Conservation (phyloP, 2,329 filamentous ascomycete genomes). For the Pestalotiopsis sp. region DNA sequence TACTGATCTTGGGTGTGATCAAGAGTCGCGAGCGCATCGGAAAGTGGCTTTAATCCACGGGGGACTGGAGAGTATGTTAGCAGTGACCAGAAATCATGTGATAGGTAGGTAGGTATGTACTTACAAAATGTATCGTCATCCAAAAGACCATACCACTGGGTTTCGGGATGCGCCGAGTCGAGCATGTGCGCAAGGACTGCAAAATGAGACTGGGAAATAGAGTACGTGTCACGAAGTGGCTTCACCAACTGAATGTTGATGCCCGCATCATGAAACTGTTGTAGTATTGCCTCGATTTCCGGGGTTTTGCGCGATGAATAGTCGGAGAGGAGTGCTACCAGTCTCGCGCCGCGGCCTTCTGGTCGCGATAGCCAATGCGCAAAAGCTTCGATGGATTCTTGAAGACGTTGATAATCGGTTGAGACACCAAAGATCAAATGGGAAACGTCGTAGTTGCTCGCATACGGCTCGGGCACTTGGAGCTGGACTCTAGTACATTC, state of each 20-base stretch:
- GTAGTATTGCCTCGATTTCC: slow-evolving; percentile 35
- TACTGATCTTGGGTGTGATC: slow-evolving; percentile 53
- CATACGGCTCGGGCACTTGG: slow-evolving; percentile 46
- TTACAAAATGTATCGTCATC: slow-evolving; percentile 64
- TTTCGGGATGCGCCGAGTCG: slow-evolving; percentile 41
- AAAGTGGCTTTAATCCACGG: slow-evolving; percentile 52
- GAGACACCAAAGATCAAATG: slow-evolving; percentile 61
- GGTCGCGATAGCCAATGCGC: slow-evolving; percentile 53
- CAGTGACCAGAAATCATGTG: neutral
- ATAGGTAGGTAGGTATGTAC: neutral
- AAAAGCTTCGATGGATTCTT: slow-evolving; percentile 52
- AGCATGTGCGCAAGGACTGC: slow-evolving; percentile 54
- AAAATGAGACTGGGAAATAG: slow-evolving; percentile 59
- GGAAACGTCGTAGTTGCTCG: slow-evolving; percentile 41
- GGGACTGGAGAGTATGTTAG: slow-evolving; percentile 24
- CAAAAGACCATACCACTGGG: slow-evolving; percentile 58
- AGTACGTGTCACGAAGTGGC: slow-evolving; percentile 34
- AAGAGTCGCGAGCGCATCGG: slow-evolving; percentile 46
- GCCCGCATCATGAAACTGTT: slow-evolving; percentile 30
- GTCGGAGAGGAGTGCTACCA: slow-evolving; percentile 55
- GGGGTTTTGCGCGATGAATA: slow-evolving; percentile 28
- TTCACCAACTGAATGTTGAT: slow-evolving; percentile 36
- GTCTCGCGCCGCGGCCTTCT: slow-evolving; percentile 45
- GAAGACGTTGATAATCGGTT: slow-evolving; percentile 51
- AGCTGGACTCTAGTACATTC: slow-evolving; percentile 47